Base-by-base conservation (phyloP, 305 asterid genomes). In the Rubia tinctorum region DNA sequence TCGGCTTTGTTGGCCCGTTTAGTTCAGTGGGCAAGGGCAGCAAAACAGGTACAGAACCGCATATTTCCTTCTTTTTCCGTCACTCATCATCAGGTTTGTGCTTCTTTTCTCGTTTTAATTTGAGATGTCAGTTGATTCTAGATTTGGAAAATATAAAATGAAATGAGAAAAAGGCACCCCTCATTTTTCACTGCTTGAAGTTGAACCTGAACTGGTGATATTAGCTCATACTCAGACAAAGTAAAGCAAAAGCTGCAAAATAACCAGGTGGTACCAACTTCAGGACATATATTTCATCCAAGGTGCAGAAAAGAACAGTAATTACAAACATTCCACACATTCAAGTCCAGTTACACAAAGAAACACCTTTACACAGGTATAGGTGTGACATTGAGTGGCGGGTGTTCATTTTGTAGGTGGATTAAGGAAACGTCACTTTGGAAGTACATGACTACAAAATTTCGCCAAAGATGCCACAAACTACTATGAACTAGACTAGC, bases 291-390 rank as follows among this genome's bases (percentile, higher is more conserved):
- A 42, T 17, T 56, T 25, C 59, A 59, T 59, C 43, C 27, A 3
- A 58, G 43, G 25, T 23, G 14, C 23, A 70, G 5, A n/a, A 34
- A 12, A 37, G 5, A 30, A 55, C 30, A 25, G n/a, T 71, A 60
- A 42, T 59, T 59, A 47, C 40, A 11, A 56, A 40, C 75, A 71
- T 59, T 22, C 34, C 59, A 71, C 77, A 66, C 73, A 56, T 49
- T 58, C 27, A 66, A 66, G 30, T 17, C 43, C 58, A 69, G 64
- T 60, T 37, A 63, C 39, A 69, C 47, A 64, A 39, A 5, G 30
- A 69, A 76, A 49, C 67, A 75, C 37, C 63, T 75, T 75, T 69
- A 75, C 71, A 69, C 11, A 37, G 65, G 44, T 37, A 49, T 47
- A 55, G 47, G 51, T 27, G 10, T 60, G 23, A 75, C 64, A 68